A percentile compares a stretch with the other conserved stretches of the same genome.
These are phyloP conservation scores for Suillus brevipes DNA, from an alignment of 768 basidiomycete genomes.

Conservation along the genomic window DNA sequence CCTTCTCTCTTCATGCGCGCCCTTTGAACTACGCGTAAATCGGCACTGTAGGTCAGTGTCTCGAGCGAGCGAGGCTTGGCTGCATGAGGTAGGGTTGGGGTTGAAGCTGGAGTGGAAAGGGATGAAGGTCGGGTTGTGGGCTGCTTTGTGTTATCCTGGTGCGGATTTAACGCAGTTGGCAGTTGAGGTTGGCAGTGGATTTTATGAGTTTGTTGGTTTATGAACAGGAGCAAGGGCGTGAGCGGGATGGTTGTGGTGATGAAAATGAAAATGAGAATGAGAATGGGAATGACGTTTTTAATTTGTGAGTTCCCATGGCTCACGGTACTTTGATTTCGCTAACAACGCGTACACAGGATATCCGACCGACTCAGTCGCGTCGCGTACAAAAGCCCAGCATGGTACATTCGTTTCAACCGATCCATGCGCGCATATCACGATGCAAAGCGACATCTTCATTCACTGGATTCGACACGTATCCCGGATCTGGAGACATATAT, in stretches of 20 bases:
- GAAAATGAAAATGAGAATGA: slow-evolving; percentile 17
- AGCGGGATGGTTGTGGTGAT: not conserved
- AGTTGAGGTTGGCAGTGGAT: slow-evolving; percentile 52
- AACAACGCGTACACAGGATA: slow-evolving; percentile 31
- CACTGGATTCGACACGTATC: slow-evolving; percentile 22
- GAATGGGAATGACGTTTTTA: slow-evolving; percentile 18
- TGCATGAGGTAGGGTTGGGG: slow-evolving; percentile 25
- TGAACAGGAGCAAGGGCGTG: slow-evolving; percentile 14
- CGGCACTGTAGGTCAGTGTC: slow-evolving; percentile 30
- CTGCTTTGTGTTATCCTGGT: slow-evolving; percentile 57
- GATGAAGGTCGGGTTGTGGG: slow-evolving; percentile 51
- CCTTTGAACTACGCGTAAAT: slow-evolving; percentile 30
- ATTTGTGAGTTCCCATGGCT: slow-evolving; percentile 21
- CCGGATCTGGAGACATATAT: slow-evolving; percentile 50
- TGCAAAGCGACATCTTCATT: slow-evolving; percentile 32
- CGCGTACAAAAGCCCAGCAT: slow-evolving; percentile 36
- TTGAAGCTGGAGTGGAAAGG: slow-evolving; percentile 23
- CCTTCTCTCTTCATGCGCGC: slow-evolving; percentile 21
- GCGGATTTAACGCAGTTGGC: slow-evolving; percentile 57
- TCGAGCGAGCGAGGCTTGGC: slow-evolving; percentile 30
- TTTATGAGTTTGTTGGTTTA: slow-evolving; percentile 46
- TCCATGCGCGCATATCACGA: slow-evolving; percentile 35
- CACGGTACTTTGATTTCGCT: slow-evolving; percentile 8
- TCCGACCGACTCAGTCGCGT: slow-evolving; percentile 40
- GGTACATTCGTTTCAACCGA: slow-evolving; percentile 43